These are phyloP conservation scores for Geranium incanum DNA, from an alignment of 441 rosid species.

Conservation along the genomic window DNA sequence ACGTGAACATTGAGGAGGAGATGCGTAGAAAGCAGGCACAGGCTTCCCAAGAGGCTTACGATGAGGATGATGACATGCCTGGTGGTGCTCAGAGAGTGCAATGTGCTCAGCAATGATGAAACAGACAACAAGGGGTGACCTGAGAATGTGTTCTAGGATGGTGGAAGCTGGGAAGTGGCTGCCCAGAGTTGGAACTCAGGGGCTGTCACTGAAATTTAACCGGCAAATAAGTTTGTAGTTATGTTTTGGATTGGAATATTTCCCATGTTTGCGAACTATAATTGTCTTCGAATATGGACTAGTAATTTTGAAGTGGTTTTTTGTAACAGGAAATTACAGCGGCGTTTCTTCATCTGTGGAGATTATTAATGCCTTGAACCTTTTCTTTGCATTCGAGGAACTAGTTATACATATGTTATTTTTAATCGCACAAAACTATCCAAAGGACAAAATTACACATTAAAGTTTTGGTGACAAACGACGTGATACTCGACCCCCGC, in stretches of 20 bases:
- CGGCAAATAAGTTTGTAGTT: neutral
- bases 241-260: neutral
- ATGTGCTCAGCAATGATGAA: conserved; percentile 4
- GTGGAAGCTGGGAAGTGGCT: too few relatives aligned
- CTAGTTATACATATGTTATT: too few relatives aligned
- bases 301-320: neutral
- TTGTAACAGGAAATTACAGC: too few relatives aligned
- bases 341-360: too few relatives aligned
- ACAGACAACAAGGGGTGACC: neutral
- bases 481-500: too few relatives aligned
- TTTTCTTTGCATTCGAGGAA: too few relatives aligned
- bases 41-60: conserved; percentile 17
- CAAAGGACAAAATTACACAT: too few relatives aligned
- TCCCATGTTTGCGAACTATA: neutral
- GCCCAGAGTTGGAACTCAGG: too few relatives aligned
- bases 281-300: neutral
- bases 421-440: too few relatives aligned
- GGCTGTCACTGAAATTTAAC: neutral
- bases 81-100: conserved; percentile 12
- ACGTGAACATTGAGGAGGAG: conserved; percentile 26
- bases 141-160: neutral
- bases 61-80: conserved; percentile 14
- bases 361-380: too few relatives aligned
- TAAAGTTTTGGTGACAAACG: too few relatives aligned
- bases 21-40: conserved; percentile 24